Conservation (phyloP, 1,284 basidiomycete species). For the Exsudoporus floridanus region DNA sequence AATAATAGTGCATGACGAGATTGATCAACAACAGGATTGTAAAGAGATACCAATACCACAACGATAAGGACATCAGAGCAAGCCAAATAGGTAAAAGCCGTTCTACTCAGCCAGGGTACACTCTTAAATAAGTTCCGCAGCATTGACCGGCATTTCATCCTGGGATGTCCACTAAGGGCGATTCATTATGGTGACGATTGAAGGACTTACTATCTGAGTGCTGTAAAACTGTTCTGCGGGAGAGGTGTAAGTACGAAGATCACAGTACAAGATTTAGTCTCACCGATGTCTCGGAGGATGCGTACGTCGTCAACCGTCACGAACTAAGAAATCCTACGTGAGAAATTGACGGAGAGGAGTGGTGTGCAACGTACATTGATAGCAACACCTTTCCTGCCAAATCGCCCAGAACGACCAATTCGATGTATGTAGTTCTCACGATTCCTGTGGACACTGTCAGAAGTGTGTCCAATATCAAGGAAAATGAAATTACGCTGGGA, state of each 20-base stretch:
- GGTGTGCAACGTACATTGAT: constrained; percentile 65
- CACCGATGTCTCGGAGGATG: constrained; percentile 88
- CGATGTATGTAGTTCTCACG: constrained; percentile 99
- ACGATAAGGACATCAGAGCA: constrained; percentile 16
- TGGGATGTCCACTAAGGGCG: constrained; percentile 31
- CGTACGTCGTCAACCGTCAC: constrained; percentile 90
- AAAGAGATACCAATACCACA: constrained; percentile 46
- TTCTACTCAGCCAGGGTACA: background rate
- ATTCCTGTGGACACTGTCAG: constrained; percentile 52
- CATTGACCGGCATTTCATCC: constrained; percentile 95
- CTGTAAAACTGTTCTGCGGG: constrained; percentile 79
- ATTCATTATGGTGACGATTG: constrained; percentile 9
- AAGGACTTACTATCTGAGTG: constrained; percentile 74
- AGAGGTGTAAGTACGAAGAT: constrained; percentile 15
- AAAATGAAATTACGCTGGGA: constrained; percentile 71
- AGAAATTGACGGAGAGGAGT: constrained; percentile 5
- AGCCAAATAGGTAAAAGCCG: constrained; percentile 1
- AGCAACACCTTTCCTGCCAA: constrained; percentile 91
- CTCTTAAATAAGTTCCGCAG: constrained; percentile 76
- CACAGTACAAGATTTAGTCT: constrained; percentile 26
- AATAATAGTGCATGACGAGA: constrained; percentile 3
- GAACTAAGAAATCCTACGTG: constrained; percentile 53
- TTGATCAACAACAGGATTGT: constrained; percentile 8
- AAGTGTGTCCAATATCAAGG: constrained; percentile 9
- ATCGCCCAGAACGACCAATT: constrained; percentile 93